Evolutionary conservation across 106 monocot species (phyloP).

Genomic region (Hemerocallis citrina): DNA sequence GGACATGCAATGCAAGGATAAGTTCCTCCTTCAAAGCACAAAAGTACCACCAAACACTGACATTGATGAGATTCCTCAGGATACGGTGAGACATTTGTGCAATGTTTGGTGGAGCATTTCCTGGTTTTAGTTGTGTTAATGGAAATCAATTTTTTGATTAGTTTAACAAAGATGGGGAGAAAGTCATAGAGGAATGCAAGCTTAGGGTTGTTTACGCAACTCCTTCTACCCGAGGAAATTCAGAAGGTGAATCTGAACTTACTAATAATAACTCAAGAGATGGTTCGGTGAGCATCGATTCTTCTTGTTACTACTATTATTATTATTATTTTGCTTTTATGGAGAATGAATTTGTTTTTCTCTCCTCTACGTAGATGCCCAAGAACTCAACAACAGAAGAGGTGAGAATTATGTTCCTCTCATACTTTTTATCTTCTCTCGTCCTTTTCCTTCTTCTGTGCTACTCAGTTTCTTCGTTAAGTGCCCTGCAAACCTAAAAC

Average conservation of each 20-base stretch:
- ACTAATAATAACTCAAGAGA: slow-evolving; percentile 12
- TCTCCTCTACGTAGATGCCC: slow-evolving; percentile 23
- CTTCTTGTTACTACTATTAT: neutral
- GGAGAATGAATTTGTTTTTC: neutral
- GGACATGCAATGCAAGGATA: slow-evolving; percentile 89
- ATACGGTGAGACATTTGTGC: slow-evolving; percentile 37
- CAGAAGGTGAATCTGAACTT: slow-evolving; percentile 27
- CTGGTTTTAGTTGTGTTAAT: neutral
- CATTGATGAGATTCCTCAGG: slow-evolving; percentile 73
- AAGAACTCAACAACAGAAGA: slow-evolving; percentile 43
- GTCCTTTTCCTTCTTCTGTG: neutral
- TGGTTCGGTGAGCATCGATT: slow-evolving; percentile 31
- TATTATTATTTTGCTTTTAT: neutral
- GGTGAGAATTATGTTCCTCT: slow-evolving; percentile 17
- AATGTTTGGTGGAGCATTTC: neutral
- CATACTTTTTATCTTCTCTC: neutral
- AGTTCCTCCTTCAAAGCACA: slow-evolving; percentile 90
- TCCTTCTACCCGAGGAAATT: slow-evolving; percentile 29
- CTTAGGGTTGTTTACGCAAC: slow-evolving; percentile 61
- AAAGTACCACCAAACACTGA: slow-evolving; percentile 57
- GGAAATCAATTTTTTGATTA: slow-evolving; percentile 12
- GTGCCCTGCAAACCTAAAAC: neutral
- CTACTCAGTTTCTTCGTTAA: neutral
- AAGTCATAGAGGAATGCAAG: slow-evolving; percentile 71
- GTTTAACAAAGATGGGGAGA: slow-evolving; percentile 78